Evolutionary conservation across 768 basidiomycete genomes (phyloP).

Genomic region (Trametes cubensis): DNA sequence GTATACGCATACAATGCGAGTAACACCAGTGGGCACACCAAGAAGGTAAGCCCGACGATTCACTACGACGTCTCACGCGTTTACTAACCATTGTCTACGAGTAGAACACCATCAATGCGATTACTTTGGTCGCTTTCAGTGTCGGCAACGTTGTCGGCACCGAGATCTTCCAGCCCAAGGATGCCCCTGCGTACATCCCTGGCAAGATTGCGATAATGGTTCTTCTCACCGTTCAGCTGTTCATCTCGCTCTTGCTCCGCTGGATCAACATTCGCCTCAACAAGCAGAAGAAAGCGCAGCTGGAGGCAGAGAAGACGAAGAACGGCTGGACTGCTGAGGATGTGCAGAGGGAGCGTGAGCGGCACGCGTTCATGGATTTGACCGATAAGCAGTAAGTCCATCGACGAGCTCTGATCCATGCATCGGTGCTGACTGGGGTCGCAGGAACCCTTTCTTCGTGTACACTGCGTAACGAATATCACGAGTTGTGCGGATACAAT

Average conservation of each 20-base stretch:
- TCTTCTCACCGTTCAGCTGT: conserved; percentile 55
- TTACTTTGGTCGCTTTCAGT: conserved; percentile 58
- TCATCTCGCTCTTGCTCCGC: conserved; percentile 50
- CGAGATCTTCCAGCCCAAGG: conserved; percentile 63
- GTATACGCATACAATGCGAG: conserved; percentile 68
- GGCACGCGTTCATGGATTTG: conserved; percentile 63
- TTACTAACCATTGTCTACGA: not conserved
- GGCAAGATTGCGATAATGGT: conserved; percentile 70
- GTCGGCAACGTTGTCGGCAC: conserved; percentile 66
- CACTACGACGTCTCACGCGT: not conserved
- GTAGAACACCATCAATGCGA: conserved; percentile 59
- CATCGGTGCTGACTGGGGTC: not conserved
- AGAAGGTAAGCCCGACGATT: conserved; percentile 47
- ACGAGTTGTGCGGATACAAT: not conserved
- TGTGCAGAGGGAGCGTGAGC: conserved; percentile 58
- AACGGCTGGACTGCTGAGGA: conserved; percentile 63
- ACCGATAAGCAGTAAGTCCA: conserved; percentile 62
- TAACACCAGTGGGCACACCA: conserved; percentile 66
- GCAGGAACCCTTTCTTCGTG: conserved; percentile 60
- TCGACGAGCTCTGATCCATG: not conserved
- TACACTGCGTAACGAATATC: conserved; percentile 47
- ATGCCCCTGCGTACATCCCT: conserved; percentile 63
- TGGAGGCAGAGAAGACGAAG: conserved; percentile 48
- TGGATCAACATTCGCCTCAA: conserved; percentile 61
- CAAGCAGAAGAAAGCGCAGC: conserved; percentile 42